phyloP scores from a whole-genome alignment of 139 green algal species.

The Chara braunii region DNA sequence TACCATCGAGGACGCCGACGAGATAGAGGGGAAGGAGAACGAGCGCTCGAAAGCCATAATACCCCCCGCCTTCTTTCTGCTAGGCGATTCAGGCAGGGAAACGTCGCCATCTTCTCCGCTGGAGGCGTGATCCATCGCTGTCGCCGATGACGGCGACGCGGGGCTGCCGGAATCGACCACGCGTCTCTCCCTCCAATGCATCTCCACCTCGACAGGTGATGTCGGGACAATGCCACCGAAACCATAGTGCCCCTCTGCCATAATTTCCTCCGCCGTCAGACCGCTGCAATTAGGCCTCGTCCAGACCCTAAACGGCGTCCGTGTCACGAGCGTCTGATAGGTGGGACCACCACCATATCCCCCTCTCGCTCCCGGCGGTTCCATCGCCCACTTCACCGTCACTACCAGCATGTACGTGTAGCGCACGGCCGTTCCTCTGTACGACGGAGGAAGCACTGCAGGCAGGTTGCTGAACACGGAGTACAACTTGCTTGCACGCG shows the following conservation, averaged over 20 bases:
- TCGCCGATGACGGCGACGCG: too few species aligned
- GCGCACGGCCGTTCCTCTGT: conserved; percentile 21
- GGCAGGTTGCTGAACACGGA: too few species aligned
- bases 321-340: background rate
- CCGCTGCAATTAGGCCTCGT: conserved; percentile 16
- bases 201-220: conserved; percentile 14
- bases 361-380: background rate
- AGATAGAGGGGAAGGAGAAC: too few species aligned
- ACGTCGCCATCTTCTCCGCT: too few species aligned
- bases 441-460: conserved; percentile 31
- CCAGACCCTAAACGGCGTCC: conserved; percentile 21
- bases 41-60: too few species aligned
- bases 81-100: too few species aligned
- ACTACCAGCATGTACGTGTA: conserved; percentile 27
- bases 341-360: background rate
- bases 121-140: too few species aligned
- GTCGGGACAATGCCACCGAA: conserved; percentile 23
- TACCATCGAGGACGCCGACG: too few species aligned
- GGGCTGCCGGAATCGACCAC: too few species aligned
- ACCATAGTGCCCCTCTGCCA: conserved; percentile 19
- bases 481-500: too few species aligned
- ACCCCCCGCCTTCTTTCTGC: too few species aligned
- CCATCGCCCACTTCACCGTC: conserved; percentile 20
- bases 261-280: conserved; percentile 18
- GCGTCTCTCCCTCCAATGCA: conserved; percentile 30